Evolutionary conservation across 2,329 filamentous ascomycete genomes (phyloP), one percentile per base, ranked within the genome.

Genomic region (Laburnicola sp.): DNA sequence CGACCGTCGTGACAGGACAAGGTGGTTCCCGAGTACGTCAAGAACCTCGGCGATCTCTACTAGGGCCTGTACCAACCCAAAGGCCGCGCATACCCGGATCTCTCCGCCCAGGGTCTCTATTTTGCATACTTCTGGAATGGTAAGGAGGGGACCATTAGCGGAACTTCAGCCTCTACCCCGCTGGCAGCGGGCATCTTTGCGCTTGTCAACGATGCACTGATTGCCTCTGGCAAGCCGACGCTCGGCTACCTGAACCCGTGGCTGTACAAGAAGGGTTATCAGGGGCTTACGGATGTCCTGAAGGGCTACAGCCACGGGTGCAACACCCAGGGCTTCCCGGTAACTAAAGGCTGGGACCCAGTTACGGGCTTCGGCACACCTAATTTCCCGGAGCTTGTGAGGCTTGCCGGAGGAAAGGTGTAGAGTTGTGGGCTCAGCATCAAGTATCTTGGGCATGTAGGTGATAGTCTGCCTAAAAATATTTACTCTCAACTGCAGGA

Each of bases 161-260:
- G 82, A 8, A 82, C 79, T 3, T 80, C 76, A 23, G 80, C 83
- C 28, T 79, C 84, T 0, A 71, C 81, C 0, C 86, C 86, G 0
- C 72, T 82, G 0, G 82, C 83, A 23, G 80, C 82, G 0, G 80
- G 77, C 5, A 75, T 88, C 41, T 73, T 88, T 35, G 75, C 81
- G 1, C 76, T 88, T 3, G 71, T 88, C 49, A 88, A 88, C 58
- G 84, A 87, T 59, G 82, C 80, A 0, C 74, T 82, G 30, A 67
- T 86, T 16, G 69, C 76, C 0, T 71, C 69, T 5, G 80, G 80
- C 4, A 77, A 80, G 62, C 63, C 76, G 0, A 67, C 75, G 0
- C 69, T 86, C 37, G 83, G 83, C 0, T 86, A 83, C 71, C 54
- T 86, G 40, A 86, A 86, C 60, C 83, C 83, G 0, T 84, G 81